These are phyloP conservation scores for Chlorella sp. DNA, from an alignment of 139 green algal genomes.

Conservation along the genomic window DNA sequence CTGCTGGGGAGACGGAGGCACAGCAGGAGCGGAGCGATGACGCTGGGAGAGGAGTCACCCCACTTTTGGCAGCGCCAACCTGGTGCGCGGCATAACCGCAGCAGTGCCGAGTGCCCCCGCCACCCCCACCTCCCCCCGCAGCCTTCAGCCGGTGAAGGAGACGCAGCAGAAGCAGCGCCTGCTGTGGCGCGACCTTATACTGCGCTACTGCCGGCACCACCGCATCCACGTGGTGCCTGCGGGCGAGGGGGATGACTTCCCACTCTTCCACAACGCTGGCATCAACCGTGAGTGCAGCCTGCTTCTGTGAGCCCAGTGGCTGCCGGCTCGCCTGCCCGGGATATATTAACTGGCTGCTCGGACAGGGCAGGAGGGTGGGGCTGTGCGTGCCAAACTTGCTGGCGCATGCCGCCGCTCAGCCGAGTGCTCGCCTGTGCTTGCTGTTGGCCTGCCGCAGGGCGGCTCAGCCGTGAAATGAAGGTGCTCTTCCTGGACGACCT, in stretches of 20 bases:
- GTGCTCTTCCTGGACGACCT: constrained; percentile 65
- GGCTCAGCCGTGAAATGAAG: constrained; percentile 55
- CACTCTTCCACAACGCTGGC: constrained; percentile 69
- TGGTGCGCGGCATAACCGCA: too few relatives aligned
- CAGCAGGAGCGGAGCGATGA: too few relatives aligned
- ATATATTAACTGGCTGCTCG: too few relatives aligned
- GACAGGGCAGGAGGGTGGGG: too few relatives aligned
- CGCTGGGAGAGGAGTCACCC: too few relatives aligned
- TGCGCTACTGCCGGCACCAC: constrained; percentile 75
- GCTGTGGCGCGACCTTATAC: constrained; percentile 79
- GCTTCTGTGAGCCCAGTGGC: too few relatives aligned
- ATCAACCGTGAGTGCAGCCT: constrained; percentile 75
- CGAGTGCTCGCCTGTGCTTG: too few relatives aligned
- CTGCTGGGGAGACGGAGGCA: background rate
- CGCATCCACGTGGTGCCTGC: constrained; percentile 66
- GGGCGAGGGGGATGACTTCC: constrained; percentile 54
- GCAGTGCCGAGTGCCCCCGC: too few relatives aligned
- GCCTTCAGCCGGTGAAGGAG: constrained; percentile 85
- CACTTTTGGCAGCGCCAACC: too few relatives aligned
- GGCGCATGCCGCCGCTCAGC: too few relatives aligned
- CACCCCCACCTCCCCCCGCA: constrained; percentile 44
- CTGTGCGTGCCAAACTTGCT: too few relatives aligned
- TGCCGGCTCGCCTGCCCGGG: too few relatives aligned
- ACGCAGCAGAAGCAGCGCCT: constrained; percentile 79
- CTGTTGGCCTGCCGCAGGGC: constrained; percentile 58